Evolutionary conservation across 345 rosid genomes (phyloP), one percentile per base, ranked within the genome.

Genomic region (Capsella bursapastoris): DNA sequence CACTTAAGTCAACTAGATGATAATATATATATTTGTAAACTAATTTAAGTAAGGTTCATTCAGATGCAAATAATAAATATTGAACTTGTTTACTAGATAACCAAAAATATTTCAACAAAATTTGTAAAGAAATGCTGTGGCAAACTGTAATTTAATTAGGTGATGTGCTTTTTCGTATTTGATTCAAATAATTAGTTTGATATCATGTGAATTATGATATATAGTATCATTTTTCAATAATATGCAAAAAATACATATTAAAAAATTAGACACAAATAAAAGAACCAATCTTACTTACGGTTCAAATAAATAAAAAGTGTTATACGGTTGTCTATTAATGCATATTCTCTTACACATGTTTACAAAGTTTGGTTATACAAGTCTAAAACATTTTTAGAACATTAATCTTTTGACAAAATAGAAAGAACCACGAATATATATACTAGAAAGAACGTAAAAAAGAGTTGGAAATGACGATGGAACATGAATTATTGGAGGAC

Each of bases 401-500:
- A 56, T 31, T 7, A 57, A 32, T 57, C 6, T 2, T n/a, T 56
- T n/a, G 11, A n/a, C 12, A 57, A 32, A 5, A 32, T 14, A 6
- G 2, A 56, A 8, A 38, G 15, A 48, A 34, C 8, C 8, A 65
- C 34, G 22, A 34, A 67, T 27, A 52, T 4, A 37, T 3, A 50
- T 3, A 38, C 13, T 37, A 7, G 22, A 10, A 25, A 37, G 37
- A 50, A 45, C 29, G 51, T 32, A 34, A 45, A 73, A 65, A 73
- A 40, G 41, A 52, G 63, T 45, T 41, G 8, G n/a, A 53, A 53
- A 68, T 55, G 71, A 76, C 25, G 25, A 22, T 22, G 3, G 71
- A 76, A 64, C 32, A 57, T 77, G 37, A 49, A 77, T 64, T 77
- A 77, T 77, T 77, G 67, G 34, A 71, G 76, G 71, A 57, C 76